A percentile compares a stretch with the other conserved stretches of the same genome.
These are phyloP conservation scores for Saccharum officinarum DNA, from an alignment of 176 grass and related monocot species.

Conservation along the genomic window DNA sequence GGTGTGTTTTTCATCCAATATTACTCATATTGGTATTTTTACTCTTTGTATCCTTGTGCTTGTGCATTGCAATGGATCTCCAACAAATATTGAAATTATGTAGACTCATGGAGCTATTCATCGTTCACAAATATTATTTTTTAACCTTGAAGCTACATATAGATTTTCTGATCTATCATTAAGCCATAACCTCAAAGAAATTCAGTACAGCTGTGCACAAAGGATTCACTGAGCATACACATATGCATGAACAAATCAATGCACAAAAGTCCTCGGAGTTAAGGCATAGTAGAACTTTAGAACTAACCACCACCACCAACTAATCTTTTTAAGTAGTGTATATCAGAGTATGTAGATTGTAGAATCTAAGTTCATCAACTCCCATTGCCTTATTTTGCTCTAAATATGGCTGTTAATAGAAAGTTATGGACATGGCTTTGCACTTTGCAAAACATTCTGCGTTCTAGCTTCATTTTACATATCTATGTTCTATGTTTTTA, in stretches of 20 bases:
- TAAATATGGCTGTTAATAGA: neutral
- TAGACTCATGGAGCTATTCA: neutral
- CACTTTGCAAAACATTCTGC: neutral
- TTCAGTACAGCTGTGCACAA: neutral
- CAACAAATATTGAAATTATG: neutral
- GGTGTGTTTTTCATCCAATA: conserved; percentile 48
- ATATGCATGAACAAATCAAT: neutral
- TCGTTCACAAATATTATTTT: neutral
- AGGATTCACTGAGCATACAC: neutral
- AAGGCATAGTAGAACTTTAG: neutral
- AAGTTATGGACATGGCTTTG: neutral
- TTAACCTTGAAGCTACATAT: neutral
- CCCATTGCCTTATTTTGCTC: neutral
- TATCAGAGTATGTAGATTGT: neutral
- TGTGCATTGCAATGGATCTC: neutral
- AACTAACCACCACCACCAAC: neutral
- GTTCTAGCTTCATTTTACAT: neutral
- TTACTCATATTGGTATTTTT: neutral
- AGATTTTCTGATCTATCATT: neutral
- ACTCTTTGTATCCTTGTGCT: neutral
- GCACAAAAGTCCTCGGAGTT: neutral
- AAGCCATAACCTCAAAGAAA: neutral
- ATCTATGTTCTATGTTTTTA: neutral
- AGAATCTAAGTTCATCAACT: neutral
- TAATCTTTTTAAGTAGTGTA: neutral